Percentiles rank a stretch among this genome's conserved stretches.
phyloP scores from a whole-genome alignment of 2,329 filamentous ascomycete genomes.

The Tolypocladium paradoxum region DNA sequence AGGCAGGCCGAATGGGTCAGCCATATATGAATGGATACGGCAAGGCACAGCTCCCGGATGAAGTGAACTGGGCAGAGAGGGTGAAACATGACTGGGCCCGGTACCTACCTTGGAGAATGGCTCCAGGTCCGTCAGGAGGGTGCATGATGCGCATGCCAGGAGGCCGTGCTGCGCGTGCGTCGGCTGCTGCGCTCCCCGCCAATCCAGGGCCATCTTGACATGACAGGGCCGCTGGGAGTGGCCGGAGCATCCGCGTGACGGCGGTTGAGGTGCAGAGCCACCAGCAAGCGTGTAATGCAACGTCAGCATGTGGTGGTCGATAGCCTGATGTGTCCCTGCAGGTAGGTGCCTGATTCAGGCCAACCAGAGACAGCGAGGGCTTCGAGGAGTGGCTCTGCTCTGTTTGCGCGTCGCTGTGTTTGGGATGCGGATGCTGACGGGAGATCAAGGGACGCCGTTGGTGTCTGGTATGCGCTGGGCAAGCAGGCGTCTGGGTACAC shows the following conservation, averaged over 20 bases:
- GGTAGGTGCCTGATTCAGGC: not conserved
- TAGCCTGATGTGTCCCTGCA: not conserved
- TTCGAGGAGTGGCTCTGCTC: too few relatives aligned
- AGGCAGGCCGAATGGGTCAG: not conserved
- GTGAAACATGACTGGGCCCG: constrained; percentile 11
- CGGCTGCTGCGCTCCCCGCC: not conserved
- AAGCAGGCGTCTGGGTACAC: too few relatives aligned
- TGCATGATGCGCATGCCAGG: not conserved
- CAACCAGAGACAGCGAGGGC: not conserved
- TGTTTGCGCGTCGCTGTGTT: too few relatives aligned
- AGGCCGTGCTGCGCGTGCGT: not conserved
- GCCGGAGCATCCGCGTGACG: not conserved
- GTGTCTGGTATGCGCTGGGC: too few relatives aligned
- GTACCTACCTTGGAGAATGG: too few relatives aligned
- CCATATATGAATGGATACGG: not conserved
- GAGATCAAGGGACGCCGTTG: too few relatives aligned
- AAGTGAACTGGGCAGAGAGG: not conserved
- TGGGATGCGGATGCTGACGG: too few relatives aligned
- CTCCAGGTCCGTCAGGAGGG: not conserved
- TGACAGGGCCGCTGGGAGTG: not conserved
- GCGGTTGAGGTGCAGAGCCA: not conserved
- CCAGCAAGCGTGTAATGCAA: not conserved
- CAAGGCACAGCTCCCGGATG: not conserved
- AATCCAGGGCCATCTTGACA: not conserved
- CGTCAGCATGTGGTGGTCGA: not conserved